phyloP scores from a whole-genome alignment of 1,284 basidiomycete species.

The Schizophyllum amplum region DNA sequence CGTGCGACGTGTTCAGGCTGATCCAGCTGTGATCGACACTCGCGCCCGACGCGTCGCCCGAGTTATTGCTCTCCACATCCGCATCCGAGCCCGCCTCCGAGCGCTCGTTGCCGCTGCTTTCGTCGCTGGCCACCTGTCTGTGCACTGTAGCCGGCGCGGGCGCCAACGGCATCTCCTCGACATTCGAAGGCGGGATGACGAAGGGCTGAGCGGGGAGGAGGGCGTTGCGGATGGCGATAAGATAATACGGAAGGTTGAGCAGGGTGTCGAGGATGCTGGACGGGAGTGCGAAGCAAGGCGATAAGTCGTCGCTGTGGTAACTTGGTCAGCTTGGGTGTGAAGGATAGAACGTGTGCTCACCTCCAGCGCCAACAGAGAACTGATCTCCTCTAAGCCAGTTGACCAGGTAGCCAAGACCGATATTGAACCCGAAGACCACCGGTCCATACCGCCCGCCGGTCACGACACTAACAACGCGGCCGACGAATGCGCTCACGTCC shows the following conservation, averaged over 20 bases:
- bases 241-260: constrained; percentile 55
- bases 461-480: constrained; percentile 47
- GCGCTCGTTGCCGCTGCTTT: constrained; percentile 11
- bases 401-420: constrained; percentile 35
- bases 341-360: constrained; percentile 28
- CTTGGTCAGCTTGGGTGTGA: constrained; percentile 4
- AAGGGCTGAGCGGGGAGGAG: constrained; percentile 44
- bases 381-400: constrained; percentile 55
- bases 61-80: constrained; percentile 52
- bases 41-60: constrained; percentile 39
- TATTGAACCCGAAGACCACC: constrained; percentile 32
- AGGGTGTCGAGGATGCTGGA: constrained; percentile 53
- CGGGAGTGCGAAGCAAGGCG: constrained; percentile 63
- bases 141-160: constrained; percentile 1
- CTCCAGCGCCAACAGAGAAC: constrained; percentile 66
- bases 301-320: constrained; percentile 51
- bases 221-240: constrained; percentile 53
- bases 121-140: neutral
- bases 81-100: constrained; percentile 49
- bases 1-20: constrained; percentile 33
- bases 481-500: constrained; percentile 49
- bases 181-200: constrained; percentile 17
- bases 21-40: constrained; percentile 53
- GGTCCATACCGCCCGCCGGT: constrained; percentile 38
- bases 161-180: neutral